Base-by-base conservation (phyloP, 2,329 filamentous ascomycete genomes). In the Apiospora hydei region DNA sequence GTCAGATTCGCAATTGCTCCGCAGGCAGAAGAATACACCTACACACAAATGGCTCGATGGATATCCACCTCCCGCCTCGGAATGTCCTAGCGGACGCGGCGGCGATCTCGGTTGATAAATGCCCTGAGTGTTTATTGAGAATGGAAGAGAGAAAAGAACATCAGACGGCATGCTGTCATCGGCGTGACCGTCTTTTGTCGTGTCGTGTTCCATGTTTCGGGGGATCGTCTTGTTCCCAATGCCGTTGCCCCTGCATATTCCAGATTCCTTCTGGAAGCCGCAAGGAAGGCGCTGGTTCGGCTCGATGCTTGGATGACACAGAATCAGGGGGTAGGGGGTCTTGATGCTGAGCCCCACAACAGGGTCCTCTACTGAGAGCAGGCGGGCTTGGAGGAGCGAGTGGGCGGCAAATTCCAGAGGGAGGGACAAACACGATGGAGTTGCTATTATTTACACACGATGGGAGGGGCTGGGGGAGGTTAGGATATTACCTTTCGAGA, bases 231-330 rank as follows among this genome's bases (percentile, higher is more conserved):
- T 10, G 30, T n/a, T 41, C 21, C 18, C 34, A 61, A 30, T 6
- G 10, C 34, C 57, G 8, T 21, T 64, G 21, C 53, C 53, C n/a
- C 30, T 61, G 53, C 53, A 57, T 41, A 38, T 64, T 64, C 30
- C 34, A 64, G 18, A 38, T n/a, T 21, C 57, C 57, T 64, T 64
- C 57, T 64, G 41, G 57, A 64, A 64, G 57, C 34, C 57, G 16
- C 57, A 64, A 14, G 34, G 53, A 61, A 34, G 26, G 16, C 53
- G 53, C 53, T 61, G 53, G 57, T 41, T 64, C 57, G 57, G 18
- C 41, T 64, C 57, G 34, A 64, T 64, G 57, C 57, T 41, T 64
- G 57, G 57, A 34, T 64, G 57, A 64, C 34, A 64, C 57, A 38
- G n/a, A 57, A 57, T 18, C 51, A 57, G 51, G 51, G 51, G 34